Evolutionary conservation across 2,329 filamentous ascomycete genomes (phyloP).

Genomic region (Zalaria sp.): DNA sequence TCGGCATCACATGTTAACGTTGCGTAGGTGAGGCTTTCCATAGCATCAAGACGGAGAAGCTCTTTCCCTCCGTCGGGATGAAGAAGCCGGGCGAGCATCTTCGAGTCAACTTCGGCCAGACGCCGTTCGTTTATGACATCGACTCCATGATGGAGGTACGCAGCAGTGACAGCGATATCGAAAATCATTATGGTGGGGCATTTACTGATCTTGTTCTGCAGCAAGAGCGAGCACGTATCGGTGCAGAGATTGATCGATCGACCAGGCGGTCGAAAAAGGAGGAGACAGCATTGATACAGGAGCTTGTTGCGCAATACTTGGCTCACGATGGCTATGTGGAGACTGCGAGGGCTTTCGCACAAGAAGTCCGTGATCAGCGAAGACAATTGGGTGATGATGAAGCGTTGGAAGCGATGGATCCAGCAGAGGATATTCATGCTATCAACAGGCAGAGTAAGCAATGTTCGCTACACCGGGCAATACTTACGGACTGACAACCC

Average conservation of each 20-base stretch:
- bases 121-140: constrained; percentile 81
- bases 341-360: constrained; percentile 74
- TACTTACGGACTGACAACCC: constrained; percentile 5
- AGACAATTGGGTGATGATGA: constrained; percentile 38
- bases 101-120: constrained; percentile 49
- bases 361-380: constrained; percentile 65
- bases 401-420: constrained; percentile 44
- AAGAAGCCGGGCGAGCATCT: constrained; percentile 48
- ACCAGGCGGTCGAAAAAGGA: constrained; percentile 16
- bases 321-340: constrained; percentile 94
- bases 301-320: constrained; percentile 74
- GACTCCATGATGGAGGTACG: constrained; percentile 67
- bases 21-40: constrained; percentile 54
- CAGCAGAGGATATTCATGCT: constrained; percentile 74
- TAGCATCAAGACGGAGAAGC: constrained; percentile 43
- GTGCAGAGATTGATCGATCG: too few relatives aligned
- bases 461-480: not conserved
- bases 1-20: constrained; percentile 1
- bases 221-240: constrained; percentile 38
- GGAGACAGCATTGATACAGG: constrained; percentile 69
- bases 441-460: constrained; percentile 70
- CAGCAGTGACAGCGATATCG: not conserved
- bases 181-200: not conserved
- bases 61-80: constrained; percentile 57
- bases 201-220: constrained; percentile 18